Evolutionary conservation across 2,329 filamentous ascomycete genomes (phyloP).

Genomic region (Beauveria bassiana): DNA sequence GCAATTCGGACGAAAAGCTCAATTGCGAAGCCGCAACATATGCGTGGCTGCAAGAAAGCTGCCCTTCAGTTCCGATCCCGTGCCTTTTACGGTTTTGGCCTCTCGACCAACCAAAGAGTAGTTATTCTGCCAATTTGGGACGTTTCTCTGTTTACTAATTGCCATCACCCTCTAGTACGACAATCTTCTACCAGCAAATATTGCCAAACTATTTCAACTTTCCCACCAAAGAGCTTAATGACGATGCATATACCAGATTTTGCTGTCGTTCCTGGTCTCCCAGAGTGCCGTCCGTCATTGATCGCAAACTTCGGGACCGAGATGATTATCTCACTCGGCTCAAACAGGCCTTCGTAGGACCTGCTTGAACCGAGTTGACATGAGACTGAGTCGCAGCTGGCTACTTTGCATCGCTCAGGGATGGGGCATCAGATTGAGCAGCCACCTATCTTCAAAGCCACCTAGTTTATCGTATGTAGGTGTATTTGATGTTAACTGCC

Average conservation of each 20-base stretch:
- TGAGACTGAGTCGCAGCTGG: too few species aligned
- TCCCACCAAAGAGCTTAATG: not conserved
- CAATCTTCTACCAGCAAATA: not conserved
- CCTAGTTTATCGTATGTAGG: too few species aligned
- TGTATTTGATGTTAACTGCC: too few species aligned
- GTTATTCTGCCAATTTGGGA: not conserved
- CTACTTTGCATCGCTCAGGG: too few species aligned
- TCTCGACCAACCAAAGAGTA: slow-evolving; percentile 10
- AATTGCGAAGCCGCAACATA: slow-evolving; percentile 31
- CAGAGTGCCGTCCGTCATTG: not conserved
- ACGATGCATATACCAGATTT: not conserved
- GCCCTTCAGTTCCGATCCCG: slow-evolving; percentile 28
- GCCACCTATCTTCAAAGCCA: too few species aligned
- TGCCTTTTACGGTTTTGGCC: slow-evolving; percentile 16
- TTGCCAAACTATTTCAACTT: not conserved
- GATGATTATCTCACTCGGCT: not conserved
- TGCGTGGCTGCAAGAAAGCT: slow-evolving; percentile 30
- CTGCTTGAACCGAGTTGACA: not conserved
- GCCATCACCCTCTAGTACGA: not conserved
- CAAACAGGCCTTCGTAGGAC: not conserved
- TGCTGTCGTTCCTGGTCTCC: not conserved
- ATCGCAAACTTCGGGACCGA: not conserved
- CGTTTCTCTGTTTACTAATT: not conserved
- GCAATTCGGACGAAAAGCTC: slow-evolving; percentile 34
- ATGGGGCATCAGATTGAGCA: too few species aligned